Evolutionary conservation across 108 stramenopile species (phyloP).

Genomic region (Cyclotella cryptica): DNA sequence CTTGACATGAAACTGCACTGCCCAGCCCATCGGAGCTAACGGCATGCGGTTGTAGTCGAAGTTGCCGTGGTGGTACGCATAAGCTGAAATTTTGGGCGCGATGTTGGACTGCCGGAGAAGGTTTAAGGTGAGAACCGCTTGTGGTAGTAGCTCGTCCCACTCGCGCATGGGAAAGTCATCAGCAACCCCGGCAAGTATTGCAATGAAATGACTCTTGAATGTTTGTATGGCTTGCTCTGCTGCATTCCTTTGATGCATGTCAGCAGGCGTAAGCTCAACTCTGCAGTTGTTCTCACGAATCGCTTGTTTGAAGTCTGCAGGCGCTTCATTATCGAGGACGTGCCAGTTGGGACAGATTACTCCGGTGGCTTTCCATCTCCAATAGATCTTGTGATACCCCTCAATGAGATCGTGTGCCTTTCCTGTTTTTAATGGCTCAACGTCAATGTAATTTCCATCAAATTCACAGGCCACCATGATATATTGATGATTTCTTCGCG

Average conservation of each 20-base stretch:
- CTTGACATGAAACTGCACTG: slow-evolving; percentile 30
- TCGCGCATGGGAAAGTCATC: slow-evolving; percentile 32
- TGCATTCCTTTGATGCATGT: slow-evolving; percentile 47
- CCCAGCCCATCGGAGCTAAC: slow-evolving; percentile 50
- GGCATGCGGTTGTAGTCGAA: slow-evolving; percentile 54
- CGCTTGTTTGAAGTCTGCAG: slow-evolving; percentile 21
- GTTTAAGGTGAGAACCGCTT: slow-evolving; percentile 45
- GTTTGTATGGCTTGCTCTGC: slow-evolving; percentile 65
- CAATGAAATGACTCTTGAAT: slow-evolving; percentile 58
- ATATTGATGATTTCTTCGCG: not conserved
- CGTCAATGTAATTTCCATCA: slow-evolving; percentile 20
- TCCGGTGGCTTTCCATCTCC: not conserved
- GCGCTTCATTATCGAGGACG: slow-evolving; percentile 34
- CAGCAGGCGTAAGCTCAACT: slow-evolving; percentile 37
- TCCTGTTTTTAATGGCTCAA: slow-evolving; percentile 17
- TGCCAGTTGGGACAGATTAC: slow-evolving; percentile 16
- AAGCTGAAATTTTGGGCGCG: slow-evolving; percentile 32
- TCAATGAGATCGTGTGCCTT: not conserved
- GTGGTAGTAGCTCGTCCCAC: slow-evolving; percentile 50
- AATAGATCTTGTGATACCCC: not conserved
- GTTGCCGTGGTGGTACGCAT: slow-evolving; percentile 9
- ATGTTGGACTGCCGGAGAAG: slow-evolving; percentile 31
- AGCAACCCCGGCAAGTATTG: slow-evolving; percentile 35
- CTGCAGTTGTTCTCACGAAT: slow-evolving; percentile 14
- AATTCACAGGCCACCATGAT: not conserved